Evolutionary conservation across 768 basidiomycete genomes (phyloP).

Genomic region (Boletus sensibilis): DNA sequence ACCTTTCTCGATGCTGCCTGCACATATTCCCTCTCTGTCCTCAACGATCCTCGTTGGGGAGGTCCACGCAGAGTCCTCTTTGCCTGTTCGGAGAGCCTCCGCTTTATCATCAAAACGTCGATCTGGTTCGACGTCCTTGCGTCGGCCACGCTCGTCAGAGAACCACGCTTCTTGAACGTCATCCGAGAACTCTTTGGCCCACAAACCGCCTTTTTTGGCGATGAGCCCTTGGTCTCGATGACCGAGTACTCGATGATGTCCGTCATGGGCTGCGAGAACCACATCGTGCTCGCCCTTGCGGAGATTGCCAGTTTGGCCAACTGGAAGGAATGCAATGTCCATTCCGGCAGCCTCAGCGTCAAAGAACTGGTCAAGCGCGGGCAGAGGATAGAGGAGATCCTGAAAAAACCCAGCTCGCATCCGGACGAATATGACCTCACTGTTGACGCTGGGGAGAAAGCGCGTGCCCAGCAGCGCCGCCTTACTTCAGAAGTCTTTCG

Average conservation of each 20-base stretch:
- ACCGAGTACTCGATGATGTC: slow-evolving; percentile 67
- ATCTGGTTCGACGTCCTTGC: slow-evolving; percentile 89
- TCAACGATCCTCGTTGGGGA: slow-evolving; percentile 38
- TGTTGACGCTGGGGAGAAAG: slow-evolving; percentile 2
- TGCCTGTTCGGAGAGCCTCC: slow-evolving; percentile 48
- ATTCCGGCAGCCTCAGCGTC: slow-evolving; percentile 51
- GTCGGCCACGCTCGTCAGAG: slow-evolving; percentile 61
- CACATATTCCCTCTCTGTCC: slow-evolving; percentile 49
- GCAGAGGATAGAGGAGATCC: slow-evolving; percentile 45
- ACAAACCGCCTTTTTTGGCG: slow-evolving; percentile 20
- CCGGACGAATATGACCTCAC: not conserved
- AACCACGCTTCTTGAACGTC: slow-evolving; percentile 55
- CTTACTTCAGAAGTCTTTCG: slow-evolving; percentile 67
- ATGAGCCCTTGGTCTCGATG: slow-evolving; percentile 40
- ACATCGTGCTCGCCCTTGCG: slow-evolving; percentile 74
- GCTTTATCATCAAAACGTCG: slow-evolving; percentile 78
- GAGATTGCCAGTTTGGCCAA: slow-evolving; percentile 62
- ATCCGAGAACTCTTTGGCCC: slow-evolving; percentile 56
- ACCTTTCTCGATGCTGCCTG: slow-evolving; percentile 63
- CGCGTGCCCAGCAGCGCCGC: slow-evolving; percentile 36
- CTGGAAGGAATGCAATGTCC: slow-evolving; percentile 56
- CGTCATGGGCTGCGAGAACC: slow-evolving; percentile 84
- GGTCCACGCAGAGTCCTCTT: slow-evolving; percentile 47
- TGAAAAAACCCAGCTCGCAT: slow-evolving; percentile 23
- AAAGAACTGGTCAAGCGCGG: slow-evolving; percentile 58